phyloP scores from a whole-genome alignment of 495 filamentous ascomycete genomes.

The Peziza echinospora region DNA sequence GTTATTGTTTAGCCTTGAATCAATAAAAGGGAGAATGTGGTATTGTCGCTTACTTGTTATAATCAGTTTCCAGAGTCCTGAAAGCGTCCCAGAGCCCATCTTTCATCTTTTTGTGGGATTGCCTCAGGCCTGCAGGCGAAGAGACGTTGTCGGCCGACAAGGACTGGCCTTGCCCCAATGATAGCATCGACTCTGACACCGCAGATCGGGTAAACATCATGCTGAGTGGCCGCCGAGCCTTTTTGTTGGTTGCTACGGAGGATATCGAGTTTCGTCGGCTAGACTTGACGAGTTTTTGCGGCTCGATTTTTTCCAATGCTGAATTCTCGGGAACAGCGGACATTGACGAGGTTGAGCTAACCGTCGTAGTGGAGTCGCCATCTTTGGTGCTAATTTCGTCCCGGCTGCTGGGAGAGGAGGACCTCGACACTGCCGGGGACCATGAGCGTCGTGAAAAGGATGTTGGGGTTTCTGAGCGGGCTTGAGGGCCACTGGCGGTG shows the following conservation, averaged over 20 bases:
- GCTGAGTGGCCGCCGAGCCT: conserved; percentile 10
- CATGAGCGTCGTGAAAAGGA: conserved; percentile 13
- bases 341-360: conserved; percentile 15
- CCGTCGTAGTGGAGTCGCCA: conserved; percentile 14
- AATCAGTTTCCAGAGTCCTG: conserved; percentile 60
- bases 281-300: neutral
- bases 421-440: conserved; percentile 17
- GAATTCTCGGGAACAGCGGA: conserved; percentile 7
- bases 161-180: conserved; percentile 1
- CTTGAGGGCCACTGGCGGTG: neutral
- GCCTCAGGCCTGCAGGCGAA: neutral
- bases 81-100: conserved; percentile 87
- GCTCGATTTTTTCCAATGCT: neutral
- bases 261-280: conserved; percentile 4
- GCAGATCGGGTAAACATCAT: conserved; percentile 12
- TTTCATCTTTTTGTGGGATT: conserved; percentile 18
- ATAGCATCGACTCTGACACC: conserved; percentile 12
- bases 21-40: neutral
- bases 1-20: conserved; percentile 15
- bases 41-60: conserved; percentile 34
- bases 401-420: conserved; percentile 16
- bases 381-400: conserved; percentile 14
- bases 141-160: neutral
- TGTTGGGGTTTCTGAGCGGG: conserved; percentile 5
- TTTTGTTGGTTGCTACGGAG: conserved; percentile 4